Evolutionary conservation across 441 rosid genomes (phyloP).

Genomic region (Aquilaria agallochum): DNA sequence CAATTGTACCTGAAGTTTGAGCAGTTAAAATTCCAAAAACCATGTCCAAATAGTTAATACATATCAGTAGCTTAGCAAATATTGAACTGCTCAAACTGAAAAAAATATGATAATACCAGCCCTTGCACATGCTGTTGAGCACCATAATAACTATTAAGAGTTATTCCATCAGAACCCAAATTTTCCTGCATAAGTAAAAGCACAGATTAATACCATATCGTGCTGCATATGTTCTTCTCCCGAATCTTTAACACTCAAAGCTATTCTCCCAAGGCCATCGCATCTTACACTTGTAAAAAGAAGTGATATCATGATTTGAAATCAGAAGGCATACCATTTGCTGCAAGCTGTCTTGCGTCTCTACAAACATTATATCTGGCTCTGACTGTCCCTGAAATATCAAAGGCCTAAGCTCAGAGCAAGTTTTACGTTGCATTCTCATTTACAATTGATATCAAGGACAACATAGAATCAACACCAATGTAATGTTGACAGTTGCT

Average conservation of each 20-base stretch:
- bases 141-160: constrained; percentile 38
- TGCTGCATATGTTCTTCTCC: constrained; percentile 15
- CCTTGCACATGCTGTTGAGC: constrained; percentile 44
- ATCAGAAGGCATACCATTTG: constrained; percentile 32
- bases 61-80: background rate
- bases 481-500: constrained; percentile 6
- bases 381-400: constrained; percentile 36
- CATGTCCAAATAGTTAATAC: constrained; percentile 1
- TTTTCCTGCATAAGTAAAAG: constrained; percentile 28
- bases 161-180: constrained; percentile 30
- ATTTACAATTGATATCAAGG: background rate
- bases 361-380: constrained; percentile 29
- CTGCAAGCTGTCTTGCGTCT: constrained; percentile 40
- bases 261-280: constrained; percentile 4
- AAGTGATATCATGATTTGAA: background rate
- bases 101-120: constrained; percentile 27
- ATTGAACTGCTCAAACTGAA: too few relatives aligned
- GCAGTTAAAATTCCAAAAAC: constrained; percentile 10
- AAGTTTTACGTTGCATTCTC: background rate
- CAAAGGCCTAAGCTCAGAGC: background rate
- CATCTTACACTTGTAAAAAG: background rate
- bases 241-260: constrained; percentile 1
- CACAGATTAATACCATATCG: constrained; percentile 13
- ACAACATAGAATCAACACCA: constrained; percentile 8
- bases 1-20: constrained; percentile 33